A percentile compares a stretch with the other conserved stretches of the same genome.
Evolutionary conservation across 345 rosid species (phyloP).

Genomic region (Camelina neglecta): DNA sequence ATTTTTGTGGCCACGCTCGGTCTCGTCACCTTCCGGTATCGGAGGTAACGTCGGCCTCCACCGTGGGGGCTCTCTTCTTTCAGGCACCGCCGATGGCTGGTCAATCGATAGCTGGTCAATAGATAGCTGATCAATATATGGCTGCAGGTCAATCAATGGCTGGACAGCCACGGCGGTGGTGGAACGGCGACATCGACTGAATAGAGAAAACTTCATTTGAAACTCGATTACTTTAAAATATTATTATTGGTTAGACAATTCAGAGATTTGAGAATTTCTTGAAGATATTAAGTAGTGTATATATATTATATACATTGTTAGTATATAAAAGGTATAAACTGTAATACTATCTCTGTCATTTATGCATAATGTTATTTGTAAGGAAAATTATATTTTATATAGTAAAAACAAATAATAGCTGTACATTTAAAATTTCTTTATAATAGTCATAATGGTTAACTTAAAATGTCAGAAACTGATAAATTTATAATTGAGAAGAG

Average conservation of each 20-base stretch:
- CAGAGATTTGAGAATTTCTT: not conserved
- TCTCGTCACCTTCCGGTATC: slow-evolving; percentile 29
- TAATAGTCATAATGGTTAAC: too few species aligned
- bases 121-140: too few species aligned
- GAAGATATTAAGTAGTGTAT: not conserved
- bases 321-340: too few species aligned
- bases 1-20: not conserved
- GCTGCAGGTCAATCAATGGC: not conserved
- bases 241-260: not conserved
- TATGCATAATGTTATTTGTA: not conserved
- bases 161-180: not conserved
- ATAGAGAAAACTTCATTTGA: slow-evolving; percentile 6
- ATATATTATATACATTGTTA: not conserved
- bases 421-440: too few species aligned
- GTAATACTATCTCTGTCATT: not conserved
- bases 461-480: too few species aligned
- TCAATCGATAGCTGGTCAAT: slow-evolving; percentile 4
- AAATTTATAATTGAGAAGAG: not conserved
- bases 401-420: not conserved
- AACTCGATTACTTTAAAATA: not conserved
- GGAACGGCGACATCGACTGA: not conserved
- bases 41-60: slow-evolving; percentile 29
- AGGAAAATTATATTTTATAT: not conserved
- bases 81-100: not conserved
- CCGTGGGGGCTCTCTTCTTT: not conserved